Evolutionary conservation across 306 rosid species (phyloP), one percentile per base, ranked within the genome.

Genomic region (Cucurbita argyrosperma): DNA sequence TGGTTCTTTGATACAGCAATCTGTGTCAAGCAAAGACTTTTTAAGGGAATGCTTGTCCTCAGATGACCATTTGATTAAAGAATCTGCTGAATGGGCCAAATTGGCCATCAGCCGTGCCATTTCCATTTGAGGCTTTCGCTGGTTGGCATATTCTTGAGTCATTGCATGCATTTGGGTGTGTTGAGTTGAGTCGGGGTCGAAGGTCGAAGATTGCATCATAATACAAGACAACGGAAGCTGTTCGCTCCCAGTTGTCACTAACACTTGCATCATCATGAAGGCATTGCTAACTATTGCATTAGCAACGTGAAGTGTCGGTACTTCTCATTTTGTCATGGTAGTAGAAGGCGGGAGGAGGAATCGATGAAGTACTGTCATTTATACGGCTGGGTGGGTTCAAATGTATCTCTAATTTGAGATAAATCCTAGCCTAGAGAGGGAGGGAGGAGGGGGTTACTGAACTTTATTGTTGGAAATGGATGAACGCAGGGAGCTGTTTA

Each of bases 41-140:
- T 87, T 90, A 78, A 87, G 81, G 45, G 97, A 92, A 72, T 92
- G 97, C 77, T 87, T 92, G 78, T 82, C 86, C 21, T 90, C 96
- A 15, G 95, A 90, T 38, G 97, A 92, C 77, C 94, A 75, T 80
- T 84, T 84, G 80, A 70, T 92, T 30, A 90, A 85, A 88, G 97
- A 92, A 87, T 85, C 97, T 23, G 97, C 96, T 0, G 97, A 92
- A 72, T 92, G 97, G 97, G 96, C 94, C 62, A 90, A 88, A 90
- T 84, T 88, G 80, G 92, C 96, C 50, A 84, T 92, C 78, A 86
- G 86, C 78, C 88, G 92, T 74, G 96, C 95, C 39, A 86, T 88
- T 77, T 80, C 90, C 71, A 84, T 81, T 87, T 90, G 89, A 92
- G 83, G 88, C 79, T 12, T 35, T 71, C 61, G 79, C 74, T 71